Base-by-base conservation (phyloP, 23 red algal genomes). In the Chondrus crispus region DNA sequence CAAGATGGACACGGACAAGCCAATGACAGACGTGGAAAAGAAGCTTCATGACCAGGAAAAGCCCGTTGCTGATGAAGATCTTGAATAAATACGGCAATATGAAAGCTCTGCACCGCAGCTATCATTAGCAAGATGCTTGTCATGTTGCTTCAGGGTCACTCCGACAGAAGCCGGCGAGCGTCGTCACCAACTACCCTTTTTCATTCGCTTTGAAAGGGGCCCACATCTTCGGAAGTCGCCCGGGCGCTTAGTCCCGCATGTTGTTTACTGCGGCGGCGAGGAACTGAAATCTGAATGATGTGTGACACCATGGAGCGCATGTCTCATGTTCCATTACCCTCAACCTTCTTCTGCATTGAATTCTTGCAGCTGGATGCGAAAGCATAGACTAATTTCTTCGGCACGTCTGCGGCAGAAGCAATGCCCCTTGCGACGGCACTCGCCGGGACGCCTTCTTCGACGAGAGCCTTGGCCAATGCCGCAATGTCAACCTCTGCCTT, bases 11-110 rank as follows among this genome's bases (percentile, higher is more conserved):
- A 82, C 74, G 46, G 80, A 90, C 36, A 46, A 80, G 84, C 48
- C 64, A 41, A 88, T 85, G 81, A 75, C 80, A 2, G 75, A 82
- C 19, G 62, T 60, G 5, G 52, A 76, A 32, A 82, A 57, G 74
- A 54, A 75, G 68, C 42, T 76, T 46, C 66, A 68, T 12, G 92
- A 81, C 6, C 22, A 9, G 81, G 54, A 30, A 1, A 88, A 81
- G 83, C 92, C 73, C 16, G 54, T 87, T 51, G 70, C 64, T 29
- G 92, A 94, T 45, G 92, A 94, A 22, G 92, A 94, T 19, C 62
- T 94, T 26, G 92, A 94, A 74, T 94, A 81, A 85, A 54, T n/a
- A n/a, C n/a, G n/a, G n/a, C n/a, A n/a, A n/a, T n/a, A n/a, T n/a
- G n/a, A n/a, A n/a, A n/a, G n/a, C n/a, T n/a, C n/a, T n/a, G n/a